Conservation (phyloP, 83 land plant genomes). For the Thuja plicata region DNA sequence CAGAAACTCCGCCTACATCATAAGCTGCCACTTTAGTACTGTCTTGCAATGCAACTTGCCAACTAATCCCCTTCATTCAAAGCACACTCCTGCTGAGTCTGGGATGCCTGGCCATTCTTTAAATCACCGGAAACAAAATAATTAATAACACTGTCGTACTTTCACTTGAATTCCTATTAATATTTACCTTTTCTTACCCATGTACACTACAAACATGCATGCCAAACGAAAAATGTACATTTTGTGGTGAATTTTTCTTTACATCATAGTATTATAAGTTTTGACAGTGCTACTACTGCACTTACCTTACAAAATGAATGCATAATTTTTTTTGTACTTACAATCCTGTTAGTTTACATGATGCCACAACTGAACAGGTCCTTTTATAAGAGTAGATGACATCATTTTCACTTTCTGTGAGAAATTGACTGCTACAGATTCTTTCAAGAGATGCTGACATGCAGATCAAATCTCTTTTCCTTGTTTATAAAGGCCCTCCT, state of each 20-base stretch:
- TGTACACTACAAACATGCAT: not conserved
- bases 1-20: too few relatives aligned
- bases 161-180: not conserved
- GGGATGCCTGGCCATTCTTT: not conserved
- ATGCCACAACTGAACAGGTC: not conserved
- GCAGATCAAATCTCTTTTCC: too few relatives aligned
- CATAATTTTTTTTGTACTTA: not conserved
- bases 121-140: not conserved
- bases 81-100: too few relatives aligned
- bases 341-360: not conserved
- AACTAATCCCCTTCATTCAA: too few relatives aligned
- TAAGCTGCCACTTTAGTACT: too few relatives aligned
- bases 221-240: not conserved
- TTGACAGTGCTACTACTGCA: not conserved
- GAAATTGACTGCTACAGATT: not conserved
- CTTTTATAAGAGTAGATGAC: not conserved
- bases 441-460: not conserved
- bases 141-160: not conserved
- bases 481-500: not conserved
- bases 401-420: not conserved
- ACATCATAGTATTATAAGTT: not conserved
- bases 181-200: not conserved
- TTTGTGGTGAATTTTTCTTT: not conserved
- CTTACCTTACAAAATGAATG: not conserved
- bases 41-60: too few relatives aligned